A percentile compares a stretch with the other conserved stretches of the same genome.
phyloP scores from a whole-genome alignment of 331 rosid species.

The Ulmus americana region DNA sequence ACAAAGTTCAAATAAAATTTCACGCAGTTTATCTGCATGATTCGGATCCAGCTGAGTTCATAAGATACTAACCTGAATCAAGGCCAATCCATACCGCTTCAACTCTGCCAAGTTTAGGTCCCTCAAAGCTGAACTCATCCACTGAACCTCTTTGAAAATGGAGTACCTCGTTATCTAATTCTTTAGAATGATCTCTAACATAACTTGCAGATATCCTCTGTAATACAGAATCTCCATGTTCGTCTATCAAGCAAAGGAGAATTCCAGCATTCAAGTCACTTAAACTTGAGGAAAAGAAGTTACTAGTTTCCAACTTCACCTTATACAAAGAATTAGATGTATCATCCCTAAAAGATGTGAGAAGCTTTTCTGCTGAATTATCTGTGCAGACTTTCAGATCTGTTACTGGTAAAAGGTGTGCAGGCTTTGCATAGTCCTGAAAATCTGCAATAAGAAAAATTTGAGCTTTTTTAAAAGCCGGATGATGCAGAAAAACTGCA shows the following conservation, averaged over 20 bases:
- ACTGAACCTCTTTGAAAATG: constrained; percentile 68
- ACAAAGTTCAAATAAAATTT: too few species aligned
- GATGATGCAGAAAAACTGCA: too few species aligned
- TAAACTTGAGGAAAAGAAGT: constrained; percentile 54
- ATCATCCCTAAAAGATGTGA: constrained; percentile 33
- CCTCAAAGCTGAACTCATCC: constrained; percentile 65
- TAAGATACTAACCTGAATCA: constrained; percentile 65
- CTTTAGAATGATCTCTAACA: constrained; percentile 31
- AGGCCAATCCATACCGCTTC: constrained; percentile 75
- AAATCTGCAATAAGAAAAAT: constrained; percentile 40
- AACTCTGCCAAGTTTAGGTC: constrained; percentile 55
- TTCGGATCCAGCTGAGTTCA: too few species aligned
- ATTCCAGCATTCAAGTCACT: constrained; percentile 61
- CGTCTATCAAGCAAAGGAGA: constrained; percentile 67
- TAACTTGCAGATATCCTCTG: constrained; percentile 60
- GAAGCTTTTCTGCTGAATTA: constrained; percentile 31
- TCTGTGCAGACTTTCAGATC: constrained; percentile 47
- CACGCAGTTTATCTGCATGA: too few species aligned
- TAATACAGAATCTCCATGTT: constrained; percentile 62
- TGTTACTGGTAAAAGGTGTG: constrained; percentile 52
- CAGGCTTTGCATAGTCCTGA: constrained; percentile 57
- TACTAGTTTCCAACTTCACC: constrained; percentile 64
- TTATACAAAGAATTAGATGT: constrained; percentile 39
- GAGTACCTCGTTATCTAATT: constrained; percentile 27
- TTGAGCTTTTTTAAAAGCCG: background rate